Conservation (phyloP, 345 rosid species). For the Reutealis trisperma region DNA sequence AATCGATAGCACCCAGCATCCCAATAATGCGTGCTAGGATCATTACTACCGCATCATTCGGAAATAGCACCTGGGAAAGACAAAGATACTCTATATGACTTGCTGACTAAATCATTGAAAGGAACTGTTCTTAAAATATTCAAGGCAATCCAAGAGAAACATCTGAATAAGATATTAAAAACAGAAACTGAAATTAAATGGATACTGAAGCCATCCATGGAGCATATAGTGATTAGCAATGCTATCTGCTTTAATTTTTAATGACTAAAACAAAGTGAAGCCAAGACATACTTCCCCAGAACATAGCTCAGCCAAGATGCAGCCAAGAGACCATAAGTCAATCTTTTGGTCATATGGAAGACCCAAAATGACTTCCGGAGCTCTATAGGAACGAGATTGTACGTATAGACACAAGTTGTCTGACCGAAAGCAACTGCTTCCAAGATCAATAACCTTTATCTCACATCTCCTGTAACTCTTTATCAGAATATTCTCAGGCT, state of each 20-base stretch:
- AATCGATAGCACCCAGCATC: conserved; percentile 76
- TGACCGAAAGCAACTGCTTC: conserved; percentile 89
- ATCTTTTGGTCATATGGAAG: conserved; percentile 87
- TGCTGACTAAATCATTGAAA: conserved; percentile 2
- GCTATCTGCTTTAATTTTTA: not conserved
- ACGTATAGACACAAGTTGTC: conserved; percentile 84
- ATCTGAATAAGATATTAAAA: not conserved
- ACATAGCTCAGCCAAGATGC: conserved; percentile 88
- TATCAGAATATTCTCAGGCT: conserved; percentile 89
- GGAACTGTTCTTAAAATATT: not conserved
- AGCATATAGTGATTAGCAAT: not conserved
- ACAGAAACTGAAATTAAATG: not conserved
- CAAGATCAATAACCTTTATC: conserved; percentile 93
- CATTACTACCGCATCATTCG: conserved; percentile 73
- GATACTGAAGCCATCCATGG: not conserved
- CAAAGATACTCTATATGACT: conserved; percentile 10
- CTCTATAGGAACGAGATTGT: conserved; percentile 95
- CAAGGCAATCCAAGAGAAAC: not conserved
- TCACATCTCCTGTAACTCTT: conserved; percentile 78
- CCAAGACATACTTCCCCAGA: conserved; percentile 75
- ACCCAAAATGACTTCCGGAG: conserved; percentile 96
- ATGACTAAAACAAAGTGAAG: conserved; percentile 1
- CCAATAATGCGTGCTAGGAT: conserved; percentile 75
- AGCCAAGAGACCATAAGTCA: conserved; percentile 95
- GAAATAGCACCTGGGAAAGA: conserved; percentile 74